Evolutionary conservation across 2,329 filamentous ascomycete genomes (phyloP).

Genomic region (Colletotrichum lupini): DNA sequence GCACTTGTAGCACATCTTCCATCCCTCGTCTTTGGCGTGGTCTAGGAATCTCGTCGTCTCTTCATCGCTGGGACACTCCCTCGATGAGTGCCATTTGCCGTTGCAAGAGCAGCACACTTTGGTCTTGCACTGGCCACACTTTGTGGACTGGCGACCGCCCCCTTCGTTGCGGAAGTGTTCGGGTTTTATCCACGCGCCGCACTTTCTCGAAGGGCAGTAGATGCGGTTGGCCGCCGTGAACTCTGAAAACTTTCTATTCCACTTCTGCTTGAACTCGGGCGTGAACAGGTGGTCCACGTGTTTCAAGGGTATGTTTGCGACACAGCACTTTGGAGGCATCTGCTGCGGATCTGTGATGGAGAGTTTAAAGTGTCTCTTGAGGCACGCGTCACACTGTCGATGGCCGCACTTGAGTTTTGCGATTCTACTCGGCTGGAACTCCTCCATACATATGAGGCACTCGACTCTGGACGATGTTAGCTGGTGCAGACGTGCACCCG

Average conservation of each 20-base stretch:
- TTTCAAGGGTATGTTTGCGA: constrained; percentile 77
- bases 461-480: constrained; percentile 63
- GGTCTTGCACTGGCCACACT: constrained; percentile 77
- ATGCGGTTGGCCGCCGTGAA: constrained; percentile 79
- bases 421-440: constrained; percentile 70
- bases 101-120: constrained; percentile 82
- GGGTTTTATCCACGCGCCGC: constrained; percentile 84
- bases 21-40: constrained; percentile 74
- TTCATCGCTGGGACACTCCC: constrained; percentile 78
- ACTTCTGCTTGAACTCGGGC: constrained; percentile 77
- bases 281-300: constrained; percentile 83
- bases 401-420: constrained; percentile 83
- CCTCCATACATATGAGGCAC: constrained; percentile 80
- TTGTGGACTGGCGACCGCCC: constrained; percentile 72
- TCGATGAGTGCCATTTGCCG: constrained; percentile 76
- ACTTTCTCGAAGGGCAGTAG: constrained; percentile 79
- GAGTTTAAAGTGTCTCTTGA: constrained; percentile 79
- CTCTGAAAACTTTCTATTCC: constrained; percentile 85
- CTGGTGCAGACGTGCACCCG: constrained; percentile 20
- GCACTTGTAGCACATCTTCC: constrained; percentile 82
- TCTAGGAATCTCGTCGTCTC: constrained; percentile 72
- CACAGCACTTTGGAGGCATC: constrained; percentile 88
- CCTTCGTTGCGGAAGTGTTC: constrained; percentile 69
- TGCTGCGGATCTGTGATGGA: constrained; percentile 81
- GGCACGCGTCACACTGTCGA: constrained; percentile 82